Evolutionary conservation across 345 rosid species (phyloP), one percentile per base, ranked within the genome.

Genomic region (Erysimum cheiranthoides): DNA sequence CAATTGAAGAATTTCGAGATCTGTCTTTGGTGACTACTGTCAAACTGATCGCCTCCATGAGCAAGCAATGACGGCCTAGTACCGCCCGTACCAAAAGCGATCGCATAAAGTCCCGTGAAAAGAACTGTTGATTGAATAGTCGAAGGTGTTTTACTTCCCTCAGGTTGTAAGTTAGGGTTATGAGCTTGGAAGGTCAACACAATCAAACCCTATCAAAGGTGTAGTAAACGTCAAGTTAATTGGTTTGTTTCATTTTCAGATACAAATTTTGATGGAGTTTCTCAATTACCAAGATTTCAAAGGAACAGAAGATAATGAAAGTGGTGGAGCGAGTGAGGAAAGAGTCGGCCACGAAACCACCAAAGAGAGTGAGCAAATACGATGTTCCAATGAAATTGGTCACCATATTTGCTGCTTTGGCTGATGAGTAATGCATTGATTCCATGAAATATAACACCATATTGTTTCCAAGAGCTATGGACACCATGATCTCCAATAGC

Each of bases 41-140:
- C 84, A 51, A 85, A 66, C 77, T 87, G 92, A 77, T 90, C 92
- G 3, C 87, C 92, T 0, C 90, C 90, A 1, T 83, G 92, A 6
- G 88, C 84, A 7, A 84, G 87, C 73, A 87, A 62, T 0, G 88
- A 53, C 0, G 87, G 84, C 70, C 82, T 88, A 13, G 81, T 54
- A 10, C 92, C 96, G 4, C 90, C 89, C 3, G 80, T 65, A 13
- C 95, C 89, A 0, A 34, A 9, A n/a, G 87, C 89, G 28, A 86
- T 68, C 2, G 79, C 70, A 6, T 86, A 90, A 14, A 87, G 79
- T 10, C 88, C 89, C 0, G 31, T 30, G 52, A 43, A 84, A 32
- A 87, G 86, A 58, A 88, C 32, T 1, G 79, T 77, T 52, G 84
- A 81, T 42, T 86, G 86, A 36, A 61, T 42, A 13, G 12, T 39